Evolutionary conservation across 345 rosid genomes (phyloP).

Genomic region (Aegle marmelos): DNA sequence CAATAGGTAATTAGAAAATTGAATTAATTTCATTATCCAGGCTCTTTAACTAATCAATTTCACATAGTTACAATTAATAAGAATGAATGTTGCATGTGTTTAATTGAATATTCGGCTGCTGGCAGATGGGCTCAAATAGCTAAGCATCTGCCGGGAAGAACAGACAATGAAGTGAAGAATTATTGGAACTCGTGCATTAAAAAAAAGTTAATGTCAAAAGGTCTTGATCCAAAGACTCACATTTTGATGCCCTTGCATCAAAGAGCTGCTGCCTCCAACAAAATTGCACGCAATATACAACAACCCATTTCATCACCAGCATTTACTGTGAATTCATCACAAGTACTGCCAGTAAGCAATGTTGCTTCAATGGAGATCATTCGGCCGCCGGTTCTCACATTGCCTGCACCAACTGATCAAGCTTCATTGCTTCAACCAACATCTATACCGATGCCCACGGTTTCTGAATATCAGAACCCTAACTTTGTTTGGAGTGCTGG

Average conservation of each 20-base stretch:
- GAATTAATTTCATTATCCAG: not conserved
- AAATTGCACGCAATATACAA: constrained; percentile 8
- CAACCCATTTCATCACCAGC: constrained; percentile 6
- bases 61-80: too few relatives aligned
- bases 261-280: constrained; percentile 17
- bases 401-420: constrained; percentile 5
- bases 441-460: constrained; percentile 1
- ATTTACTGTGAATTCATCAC: constrained; percentile 10
- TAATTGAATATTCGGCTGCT: too few relatives aligned
- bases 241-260: constrained; percentile 24
- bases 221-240: constrained; percentile 48
- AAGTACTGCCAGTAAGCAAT: not conserved
- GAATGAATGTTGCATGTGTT: too few relatives aligned
- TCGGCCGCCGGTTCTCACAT: constrained; percentile 14
- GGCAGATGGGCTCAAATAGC: constrained; percentile 57
- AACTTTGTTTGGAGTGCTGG: constrained; percentile 4
- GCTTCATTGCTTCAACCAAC: constrained; percentile 4
- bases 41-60: too few relatives aligned
- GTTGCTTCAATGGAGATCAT: constrained; percentile 7
- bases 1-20: constrained; percentile 24
- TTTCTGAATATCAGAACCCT: constrained; percentile 18
- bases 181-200: constrained; percentile 79
- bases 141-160: constrained; percentile 73
- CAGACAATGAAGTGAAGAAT: constrained; percentile 77
- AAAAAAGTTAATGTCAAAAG: constrained; percentile 67